Evolutionary conservation across 2,329 filamentous ascomycete genomes (phyloP).

Genomic region (Ophiosphaerella korrae): DNA sequence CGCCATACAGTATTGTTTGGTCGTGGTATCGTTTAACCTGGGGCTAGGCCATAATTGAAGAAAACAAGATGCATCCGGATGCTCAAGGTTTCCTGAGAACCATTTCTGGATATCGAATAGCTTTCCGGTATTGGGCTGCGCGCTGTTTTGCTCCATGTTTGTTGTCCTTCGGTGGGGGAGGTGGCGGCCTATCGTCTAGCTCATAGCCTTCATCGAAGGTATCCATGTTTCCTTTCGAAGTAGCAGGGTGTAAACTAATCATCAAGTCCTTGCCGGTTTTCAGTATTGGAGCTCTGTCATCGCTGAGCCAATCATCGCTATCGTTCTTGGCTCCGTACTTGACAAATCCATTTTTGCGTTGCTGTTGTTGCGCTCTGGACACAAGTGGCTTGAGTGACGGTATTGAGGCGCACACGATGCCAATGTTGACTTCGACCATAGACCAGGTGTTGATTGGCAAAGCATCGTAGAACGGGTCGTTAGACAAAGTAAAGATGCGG

Average conservation of each 20-base stretch:
- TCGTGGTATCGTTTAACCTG: no score
- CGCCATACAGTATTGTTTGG: no score
- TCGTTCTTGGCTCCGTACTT: conserved; percentile 5
- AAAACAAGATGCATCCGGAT: no score
- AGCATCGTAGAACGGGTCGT: conserved; percentile 68
- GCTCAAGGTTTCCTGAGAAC: conserved; percentile 10
- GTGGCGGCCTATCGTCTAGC: conserved; percentile 17
- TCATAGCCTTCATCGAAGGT: conserved; percentile 12
- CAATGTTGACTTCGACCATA: conserved; percentile 84
- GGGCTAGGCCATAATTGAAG: no score
- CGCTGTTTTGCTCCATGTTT: conserved; percentile 2
- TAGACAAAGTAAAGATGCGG: conserved; percentile 43
- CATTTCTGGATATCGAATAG: conserved; percentile 10
- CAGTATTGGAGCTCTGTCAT: conserved; percentile 8
- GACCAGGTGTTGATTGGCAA: conserved; percentile 88
- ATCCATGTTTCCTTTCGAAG: conserved; percentile 7
- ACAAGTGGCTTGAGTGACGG: conserved; percentile 81
- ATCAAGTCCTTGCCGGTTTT: conserved; percentile 18
- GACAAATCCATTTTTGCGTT: conserved; percentile 17
- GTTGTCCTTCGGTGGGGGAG: conserved; percentile 25
- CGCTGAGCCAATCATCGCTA: conserved; percentile 1
- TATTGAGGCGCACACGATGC: conserved; percentile 86
- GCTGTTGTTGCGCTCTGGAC: conserved; percentile 21
- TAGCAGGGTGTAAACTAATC: conserved; percentile 13
- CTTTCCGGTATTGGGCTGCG: neutral